These are phyloP conservation scores for Heliophila coronopifolia DNA, from an alignment of 441 rosid species.

Conservation along the genomic window DNA sequence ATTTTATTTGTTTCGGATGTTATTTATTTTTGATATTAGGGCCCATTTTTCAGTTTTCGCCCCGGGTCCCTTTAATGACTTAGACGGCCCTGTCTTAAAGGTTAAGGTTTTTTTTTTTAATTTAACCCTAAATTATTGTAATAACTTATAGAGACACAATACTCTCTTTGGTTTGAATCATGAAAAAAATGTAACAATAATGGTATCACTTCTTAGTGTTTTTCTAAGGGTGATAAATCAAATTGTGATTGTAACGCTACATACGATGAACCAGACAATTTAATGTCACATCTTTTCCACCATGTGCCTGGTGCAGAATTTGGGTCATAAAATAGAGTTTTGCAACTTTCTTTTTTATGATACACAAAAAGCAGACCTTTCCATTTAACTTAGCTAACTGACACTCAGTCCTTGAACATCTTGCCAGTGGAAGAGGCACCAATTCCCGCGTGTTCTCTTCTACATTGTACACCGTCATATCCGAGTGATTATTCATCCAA, in stretches of 20 bases:
- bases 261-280: constrained; percentile 65
- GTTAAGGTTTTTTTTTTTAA: too few relatives aligned
- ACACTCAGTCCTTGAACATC: constrained; percentile 66
- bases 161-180: constrained; percentile 13
- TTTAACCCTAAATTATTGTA: constrained; percentile 3
- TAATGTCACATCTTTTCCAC: constrained; percentile 69
- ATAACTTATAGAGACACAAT: neutral
- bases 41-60: too few relatives aligned
- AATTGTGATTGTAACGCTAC: constrained; percentile 75
- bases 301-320: constrained; percentile 59
- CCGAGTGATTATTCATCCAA: constrained; percentile 95
- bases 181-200: constrained; percentile 3
- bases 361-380: constrained; percentile 63
- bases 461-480: constrained; percentile 57
- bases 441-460: constrained; percentile 74
- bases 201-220: too few relatives aligned
- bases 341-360: constrained; percentile 49
- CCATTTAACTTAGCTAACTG: constrained; percentile 73
- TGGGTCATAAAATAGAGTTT: constrained; percentile 71
- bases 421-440: constrained; percentile 76
- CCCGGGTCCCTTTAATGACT: too few relatives aligned
- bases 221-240: constrained; percentile 33
- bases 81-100: too few relatives aligned
- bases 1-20: too few relatives aligned
- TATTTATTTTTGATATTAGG: too few relatives aligned